phyloP scores from a whole-genome alignment of 1,284 basidiomycete species.

The Grifola frondosa region DNA sequence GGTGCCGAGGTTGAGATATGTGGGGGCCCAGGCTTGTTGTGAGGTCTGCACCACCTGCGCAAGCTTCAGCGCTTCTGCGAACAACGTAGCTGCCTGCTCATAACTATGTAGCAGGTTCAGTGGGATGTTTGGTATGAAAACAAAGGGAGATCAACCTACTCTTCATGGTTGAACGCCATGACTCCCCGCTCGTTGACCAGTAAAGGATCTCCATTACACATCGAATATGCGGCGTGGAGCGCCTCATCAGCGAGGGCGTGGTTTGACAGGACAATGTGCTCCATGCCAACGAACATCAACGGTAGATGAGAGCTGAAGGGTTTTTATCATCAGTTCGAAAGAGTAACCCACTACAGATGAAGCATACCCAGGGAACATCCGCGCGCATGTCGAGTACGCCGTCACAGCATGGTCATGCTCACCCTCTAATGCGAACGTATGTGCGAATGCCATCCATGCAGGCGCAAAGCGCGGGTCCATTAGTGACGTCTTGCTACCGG shows the following conservation, averaged over 20 bases:
- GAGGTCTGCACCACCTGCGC: slow-evolving; percentile 84
- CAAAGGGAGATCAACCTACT: slow-evolving; percentile 51
- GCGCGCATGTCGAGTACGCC: slow-evolving; percentile 93
- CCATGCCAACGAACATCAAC: slow-evolving; percentile 96
- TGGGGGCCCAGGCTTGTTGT: slow-evolving; percentile 80
- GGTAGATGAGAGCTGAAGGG: slow-evolving; percentile 82
- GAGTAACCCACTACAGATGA: not conserved
- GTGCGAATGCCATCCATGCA: slow-evolving; percentile 97
- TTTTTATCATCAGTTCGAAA: not conserved
- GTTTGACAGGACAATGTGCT: slow-evolving; percentile 91
- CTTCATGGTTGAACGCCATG: slow-evolving; percentile 83
- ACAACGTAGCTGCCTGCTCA: slow-evolving; percentile 67
- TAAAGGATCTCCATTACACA: slow-evolving; percentile 87
- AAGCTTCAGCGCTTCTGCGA: slow-evolving; percentile 69
- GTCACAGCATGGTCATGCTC: slow-evolving; percentile 99
- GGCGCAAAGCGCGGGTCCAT: slow-evolving; percentile 96
- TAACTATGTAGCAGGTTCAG: slow-evolving; percentile 47
- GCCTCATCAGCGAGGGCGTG: slow-evolving; percentile 84
- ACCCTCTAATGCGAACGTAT: slow-evolving; percentile 95
- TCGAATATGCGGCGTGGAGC: slow-evolving; percentile 73
- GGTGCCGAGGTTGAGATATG: slow-evolving; percentile 90
- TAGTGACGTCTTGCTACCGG: slow-evolving; percentile 84
- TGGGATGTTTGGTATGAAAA: not conserved
- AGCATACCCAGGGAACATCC: slow-evolving; percentile 88
- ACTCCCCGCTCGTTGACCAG: slow-evolving; percentile 93